Percentiles rank a stretch among this genome's conserved stretches.
Evolutionary conservation across 1,139 yeast species (phyloP).

Genomic region (Blastobotrys ciferrii): DNA sequence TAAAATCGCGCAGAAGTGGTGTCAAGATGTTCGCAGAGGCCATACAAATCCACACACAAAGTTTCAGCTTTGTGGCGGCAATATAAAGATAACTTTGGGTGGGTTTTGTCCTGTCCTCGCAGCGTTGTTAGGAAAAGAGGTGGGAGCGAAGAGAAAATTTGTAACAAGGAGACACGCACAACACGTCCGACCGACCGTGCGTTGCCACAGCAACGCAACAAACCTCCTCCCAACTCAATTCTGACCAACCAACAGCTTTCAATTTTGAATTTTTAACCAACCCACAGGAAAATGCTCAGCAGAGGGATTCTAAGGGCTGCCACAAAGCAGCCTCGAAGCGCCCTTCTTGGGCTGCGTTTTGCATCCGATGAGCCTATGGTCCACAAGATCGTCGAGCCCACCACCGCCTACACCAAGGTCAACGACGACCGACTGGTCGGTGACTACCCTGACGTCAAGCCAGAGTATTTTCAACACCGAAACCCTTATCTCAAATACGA

Average conservation of each 20-base stretch:
- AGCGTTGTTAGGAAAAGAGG: background rate
- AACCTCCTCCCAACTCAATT: background rate
- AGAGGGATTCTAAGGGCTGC: background rate
- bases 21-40: slow-evolving; percentile 20
- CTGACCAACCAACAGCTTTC: background rate
- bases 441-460: slow-evolving; percentile 50
- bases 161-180: background rate
- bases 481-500: slow-evolving; percentile 75
- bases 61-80: slow-evolving; percentile 18
- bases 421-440: slow-evolving; percentile 34
- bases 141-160: background rate
- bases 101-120: background rate
- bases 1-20: slow-evolving; percentile 12
- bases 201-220: slow-evolving; percentile 3
- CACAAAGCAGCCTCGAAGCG: background rate
- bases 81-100: background rate
- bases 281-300: slow-evolving; percentile 1
- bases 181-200: background rate
- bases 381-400: slow-evolving; percentile 5
- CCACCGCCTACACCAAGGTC: slow-evolving; percentile 13
- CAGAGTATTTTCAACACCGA: slow-evolving; percentile 54
- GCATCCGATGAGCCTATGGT: slow-evolving; percentile 9
- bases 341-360: slow-evolving; percentile 8
- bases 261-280: background rate
- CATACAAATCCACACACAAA: slow-evolving; percentile 18